Base-by-base conservation (phyloP, 2,329 filamentous ascomycete species). In the Colletotrichum sublineola region DNA sequence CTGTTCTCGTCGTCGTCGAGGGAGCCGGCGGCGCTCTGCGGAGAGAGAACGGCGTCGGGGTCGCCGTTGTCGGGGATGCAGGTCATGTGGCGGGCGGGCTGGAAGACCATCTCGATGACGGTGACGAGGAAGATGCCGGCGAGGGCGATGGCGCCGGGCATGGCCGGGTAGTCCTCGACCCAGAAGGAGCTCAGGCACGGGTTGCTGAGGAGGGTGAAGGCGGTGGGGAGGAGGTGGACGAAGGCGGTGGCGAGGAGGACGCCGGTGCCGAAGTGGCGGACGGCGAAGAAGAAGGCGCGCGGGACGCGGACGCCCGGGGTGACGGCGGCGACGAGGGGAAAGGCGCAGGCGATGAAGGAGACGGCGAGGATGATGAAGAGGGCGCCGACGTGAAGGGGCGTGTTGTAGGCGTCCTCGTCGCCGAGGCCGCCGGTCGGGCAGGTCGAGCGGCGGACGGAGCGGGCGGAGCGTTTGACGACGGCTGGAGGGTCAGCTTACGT, bases 61-160 rank as follows among this genome's bases (percentile, higher is more conserved):
- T 9, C n/a, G 46, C 5, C 46, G 46, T 50, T 8, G n/a, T 12
- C 46, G n/a, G 60, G 63, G 52, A 42, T 3, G 58, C 61, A 53
- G 55, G 60, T 24, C 15, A 79, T 72, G 63, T 80, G 81, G 20
- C 82, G 79, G 20, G 81, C 80, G 0, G 85, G 85, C 52, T 85
- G 84, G 68, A 91, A 88, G 36, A 88, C 82, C 88, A 91, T 97
- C 81, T 98, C 95, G 73, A 98, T 87, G 14, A 91, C 86, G 12
- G 96, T 93, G 8, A 97, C 94, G 12, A 93, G 86, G 76, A 97
- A 87, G 48, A 94, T 93, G 38, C 92, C 91, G 14, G 90, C 84
- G 89, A 97, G 94, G 61, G 94, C 91, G 70, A 97, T 91, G 63
- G 95, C 88, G 5, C 94, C 94, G 0, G 94, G 91, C 83, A 96